phyloP scores from a whole-genome alignment of 108 stramenopile species.

The Cyclotella kingstonii region DNA sequence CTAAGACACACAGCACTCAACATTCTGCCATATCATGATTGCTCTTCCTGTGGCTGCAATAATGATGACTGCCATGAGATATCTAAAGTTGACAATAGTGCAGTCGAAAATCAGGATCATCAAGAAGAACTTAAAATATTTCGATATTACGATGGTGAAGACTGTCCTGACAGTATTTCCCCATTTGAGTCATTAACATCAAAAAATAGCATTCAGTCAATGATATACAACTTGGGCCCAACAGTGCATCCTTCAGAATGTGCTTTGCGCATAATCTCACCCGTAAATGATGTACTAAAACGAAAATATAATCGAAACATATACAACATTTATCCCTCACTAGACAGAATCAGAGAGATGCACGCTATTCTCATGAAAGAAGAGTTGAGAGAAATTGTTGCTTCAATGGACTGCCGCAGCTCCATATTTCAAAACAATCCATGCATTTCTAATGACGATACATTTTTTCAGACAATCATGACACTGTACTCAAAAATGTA shows the following conservation, averaged over 20 bases:
- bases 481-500: constrained; percentile 1
- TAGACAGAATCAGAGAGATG: background rate
- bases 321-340: background rate
- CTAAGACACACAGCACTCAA: constrained; percentile 14
- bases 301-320: constrained; percentile 14
- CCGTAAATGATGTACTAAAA: constrained; percentile 23
- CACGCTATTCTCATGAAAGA: background rate
- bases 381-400: background rate
- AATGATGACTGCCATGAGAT: background rate
- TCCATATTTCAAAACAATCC: constrained; percentile 11
- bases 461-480: background rate
- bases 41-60: background rate
- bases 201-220: background rate
- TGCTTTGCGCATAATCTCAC: constrained; percentile 18
- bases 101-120: no score
- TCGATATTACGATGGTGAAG: no score
- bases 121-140: no score
- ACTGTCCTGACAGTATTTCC: no score
- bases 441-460: no score
- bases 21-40: constrained; percentile 14
- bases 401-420: constrained; percentile 12
- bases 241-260: constrained; percentile 36
- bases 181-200: background rate
- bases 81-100: no score
- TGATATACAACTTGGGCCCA: constrained; percentile 11